Conservation (phyloP, 495 filamentous ascomycete species). For the Rostrohypoxylon terebratum region DNA sequence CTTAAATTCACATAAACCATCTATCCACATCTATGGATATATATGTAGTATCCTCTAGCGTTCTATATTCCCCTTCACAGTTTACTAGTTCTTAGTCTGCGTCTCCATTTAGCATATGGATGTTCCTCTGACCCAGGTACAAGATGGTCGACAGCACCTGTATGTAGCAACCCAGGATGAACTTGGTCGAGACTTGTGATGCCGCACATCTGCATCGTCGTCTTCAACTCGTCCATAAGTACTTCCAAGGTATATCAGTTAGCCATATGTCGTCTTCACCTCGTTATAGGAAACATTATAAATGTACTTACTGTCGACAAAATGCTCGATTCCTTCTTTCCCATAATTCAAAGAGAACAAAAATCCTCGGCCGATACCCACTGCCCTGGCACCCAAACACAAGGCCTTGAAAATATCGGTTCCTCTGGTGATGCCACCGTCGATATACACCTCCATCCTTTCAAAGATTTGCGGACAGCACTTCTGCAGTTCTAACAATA, state of each 20-base stretch:
- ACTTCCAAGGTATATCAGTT: conserved; percentile 58
- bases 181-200: conserved; percentile 78
- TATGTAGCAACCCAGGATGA: conserved; percentile 76
- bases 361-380: conserved; percentile 72
- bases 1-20: background rate
- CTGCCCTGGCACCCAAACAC: conserved; percentile 72
- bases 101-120: conserved; percentile 70
- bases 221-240: conserved; percentile 80
- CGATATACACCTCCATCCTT: conserved; percentile 72
- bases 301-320: conserved; percentile 62
- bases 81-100: conserved; percentile 42
- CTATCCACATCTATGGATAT: background rate
- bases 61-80: conserved; percentile 29
- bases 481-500: conserved; percentile 72
- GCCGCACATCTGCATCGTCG: conserved; percentile 81
- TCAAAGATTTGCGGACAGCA: conserved; percentile 70
- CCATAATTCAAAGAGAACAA: conserved; percentile 77
- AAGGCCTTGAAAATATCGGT: conserved; percentile 77
- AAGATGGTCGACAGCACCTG: conserved; percentile 75
- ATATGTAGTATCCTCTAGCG: background rate
- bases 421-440: conserved; percentile 73
- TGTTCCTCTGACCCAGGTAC: conserved; percentile 69
- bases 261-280: background rate
- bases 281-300: background rate
- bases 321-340: conserved; percentile 77